Base-by-base conservation (phyloP, 75 land plant genomes). In the Gnetum montanum region DNA sequence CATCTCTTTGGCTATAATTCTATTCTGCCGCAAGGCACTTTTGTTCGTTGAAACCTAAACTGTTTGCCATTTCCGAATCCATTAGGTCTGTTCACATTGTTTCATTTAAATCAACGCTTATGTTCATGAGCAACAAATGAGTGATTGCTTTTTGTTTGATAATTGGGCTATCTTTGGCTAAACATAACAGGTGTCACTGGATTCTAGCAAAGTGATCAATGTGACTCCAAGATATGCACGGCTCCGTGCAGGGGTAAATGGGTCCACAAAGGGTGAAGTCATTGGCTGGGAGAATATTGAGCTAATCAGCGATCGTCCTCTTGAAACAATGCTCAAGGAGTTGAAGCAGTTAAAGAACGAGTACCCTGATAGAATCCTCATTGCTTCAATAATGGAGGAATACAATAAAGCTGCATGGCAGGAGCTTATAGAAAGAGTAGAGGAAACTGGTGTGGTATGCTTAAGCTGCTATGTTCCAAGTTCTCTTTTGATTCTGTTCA, bases 211-310 rank as follows among this genome's bases (percentile, higher is more conserved):
- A 72, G 99, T 95, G 48, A 70, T 95, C 40, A 95, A 95, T 70
- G 99, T 95, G 40, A 95, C 99, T 34, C 99, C 99, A 47, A 71
- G 99, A 0, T 95, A 95, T 68, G 96, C 99, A 15, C 67, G 80
- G 18, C 73, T 95, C 27, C 71, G 85, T 58, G 87, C 78, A 43
- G 73, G 70, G 35, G 53, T 12, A 20, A 80, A 77, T 70, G 81
- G 86, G 3, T 84, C 86, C 15, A 54, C 79, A 18, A 89, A 77
- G 59, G 83, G 83, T 30, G 97, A 91, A 43, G 94, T 95, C 20
- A 95, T 95, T 49, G 99, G 99, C 30, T 95, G 99, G 99, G 71
- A 95, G 49, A 95, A 95, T 70, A 95, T 95, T 58, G 99, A 95
- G 55, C 88, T 95, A 2, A 95, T 95, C 31, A 95, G 99, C 59